Evolutionary conservation across 2,329 filamentous ascomycete genomes (phyloP).

Genomic region (Chrysosporium keratinophilum): DNA sequence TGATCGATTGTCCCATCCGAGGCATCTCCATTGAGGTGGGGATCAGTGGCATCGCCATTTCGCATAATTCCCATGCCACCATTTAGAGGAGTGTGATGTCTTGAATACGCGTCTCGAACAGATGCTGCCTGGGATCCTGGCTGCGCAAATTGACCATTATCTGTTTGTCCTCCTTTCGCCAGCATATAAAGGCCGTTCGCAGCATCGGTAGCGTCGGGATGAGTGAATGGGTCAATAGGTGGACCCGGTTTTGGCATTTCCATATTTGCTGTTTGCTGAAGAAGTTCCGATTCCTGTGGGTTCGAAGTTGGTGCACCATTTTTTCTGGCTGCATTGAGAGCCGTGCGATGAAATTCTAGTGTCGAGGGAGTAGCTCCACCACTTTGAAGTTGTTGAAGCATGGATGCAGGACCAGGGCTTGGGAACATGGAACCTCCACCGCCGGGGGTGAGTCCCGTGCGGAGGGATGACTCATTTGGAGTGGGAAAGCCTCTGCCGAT

Average conservation of each 20-base stretch:
- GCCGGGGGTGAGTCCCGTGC: conserved; percentile 85
- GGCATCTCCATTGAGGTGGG: conserved; percentile 47
- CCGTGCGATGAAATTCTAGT: conserved; percentile 88
- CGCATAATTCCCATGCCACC: conserved; percentile 32
- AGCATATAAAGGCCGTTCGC: conserved; percentile 90
- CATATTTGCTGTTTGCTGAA: conserved; percentile 32
- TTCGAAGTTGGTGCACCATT: conserved; percentile 38
- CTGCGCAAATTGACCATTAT: conserved; percentile 46
- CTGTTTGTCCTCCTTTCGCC: conserved; percentile 53
- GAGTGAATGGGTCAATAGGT: conserved; percentile 60
- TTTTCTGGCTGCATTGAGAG: conserved; percentile 64
- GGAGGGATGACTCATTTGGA: conserved; percentile 87
- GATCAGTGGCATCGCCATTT: conserved; percentile 43
- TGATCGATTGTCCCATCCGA: conserved; percentile 64
- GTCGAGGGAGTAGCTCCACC: conserved; percentile 82
- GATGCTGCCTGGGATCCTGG: conserved; percentile 17
- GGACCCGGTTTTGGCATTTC: conserved; percentile 41
- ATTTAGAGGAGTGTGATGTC: conserved; percentile 37
- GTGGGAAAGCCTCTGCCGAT: conserved; percentile 80
- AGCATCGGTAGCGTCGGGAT: conserved; percentile 84
- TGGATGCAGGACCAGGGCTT: conserved; percentile 71
- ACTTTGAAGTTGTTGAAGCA: conserved; percentile 61
- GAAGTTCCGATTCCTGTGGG: conserved; percentile 30
- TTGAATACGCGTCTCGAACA: conserved; percentile 1
- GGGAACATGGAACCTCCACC: conserved; percentile 97